Evolutionary conservation across 495 filamentous ascomycete genomes (phyloP), one percentile per base, ranked within the genome.

Genomic region (Parachaetomium inaequale): DNA sequence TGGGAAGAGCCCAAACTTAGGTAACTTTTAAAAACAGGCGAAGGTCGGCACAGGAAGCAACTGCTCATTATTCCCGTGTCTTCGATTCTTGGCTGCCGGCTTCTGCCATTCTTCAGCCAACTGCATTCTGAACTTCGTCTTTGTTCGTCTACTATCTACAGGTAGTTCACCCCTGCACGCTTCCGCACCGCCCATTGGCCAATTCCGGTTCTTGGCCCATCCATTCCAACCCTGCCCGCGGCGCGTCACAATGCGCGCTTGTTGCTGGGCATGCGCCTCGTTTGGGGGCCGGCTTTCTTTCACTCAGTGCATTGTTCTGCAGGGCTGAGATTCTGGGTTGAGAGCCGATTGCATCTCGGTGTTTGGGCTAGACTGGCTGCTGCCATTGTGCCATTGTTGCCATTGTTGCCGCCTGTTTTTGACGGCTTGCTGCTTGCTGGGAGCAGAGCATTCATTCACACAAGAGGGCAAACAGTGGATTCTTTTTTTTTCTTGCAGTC

Each of bases 171-270:
- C 25, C 38, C 54, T 57, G 54, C 54, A 32, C 10, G 1, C 14
- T 23, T 14, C 17, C 8, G 8, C 17, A 7, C 6, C 25, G 15
- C 17, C 38, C 2, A 57, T 57, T 57, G 55, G 55, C 23, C 55
- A 57, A 57, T 57, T 21, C 42, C 17, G 0, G 28, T 10, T 47
- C 28, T 46, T 57, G 26, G 17, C 28, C 26, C 42, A 2, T 46
- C 23, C 28, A n/a, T n/a, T 10, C n/a, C 1, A 15, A 2, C 34
- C 52, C 19, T 23, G 36, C 32, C n/a, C 19, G 5, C 34, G 31
- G 19, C 54, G 17, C 55, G 55, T 57, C 55, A 43, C 55, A 47
- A 57, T 46, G 23, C 38, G 34, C 21, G 34, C 17, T 40, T 40
- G 14, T 15, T 21, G 14, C 23, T 3, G 4, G 23, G 32, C 50